phyloP scores from a whole-genome alignment of 768 basidiomycete genomes.

The Arthromyces matolae region DNA sequence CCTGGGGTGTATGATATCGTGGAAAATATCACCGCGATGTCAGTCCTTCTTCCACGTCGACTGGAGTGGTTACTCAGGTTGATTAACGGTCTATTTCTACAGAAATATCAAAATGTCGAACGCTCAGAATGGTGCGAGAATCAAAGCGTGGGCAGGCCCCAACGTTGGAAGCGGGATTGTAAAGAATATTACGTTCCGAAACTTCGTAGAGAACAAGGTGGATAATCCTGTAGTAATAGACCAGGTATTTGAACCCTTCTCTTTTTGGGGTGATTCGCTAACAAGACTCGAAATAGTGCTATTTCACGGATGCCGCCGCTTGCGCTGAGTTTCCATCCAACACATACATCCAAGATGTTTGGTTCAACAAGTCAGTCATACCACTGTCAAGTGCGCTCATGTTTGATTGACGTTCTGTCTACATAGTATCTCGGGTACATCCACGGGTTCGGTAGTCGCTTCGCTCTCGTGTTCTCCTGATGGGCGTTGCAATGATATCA shows the following conservation, averaged over 20 bases:
- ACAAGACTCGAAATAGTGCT: constrained; percentile 38
- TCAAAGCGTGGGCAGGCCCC: constrained; percentile 64
- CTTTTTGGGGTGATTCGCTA: background rate
- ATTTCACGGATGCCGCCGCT: constrained; percentile 40
- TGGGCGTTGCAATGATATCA: constrained; percentile 46
- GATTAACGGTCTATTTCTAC: background rate
- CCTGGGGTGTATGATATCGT: constrained; percentile 55
- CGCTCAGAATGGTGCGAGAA: constrained; percentile 62
- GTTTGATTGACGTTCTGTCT: constrained; percentile 1
- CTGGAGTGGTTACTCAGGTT: background rate
- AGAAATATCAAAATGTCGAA: constrained; percentile 60
- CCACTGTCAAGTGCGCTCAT: background rate
- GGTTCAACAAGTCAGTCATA: constrained; percentile 43
- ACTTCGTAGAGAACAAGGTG: constrained; percentile 49
- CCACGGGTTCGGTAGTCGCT: constrained; percentile 51
- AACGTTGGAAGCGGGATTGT: constrained; percentile 57
- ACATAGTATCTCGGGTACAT: constrained; percentile 54
- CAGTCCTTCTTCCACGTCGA: constrained; percentile 12
- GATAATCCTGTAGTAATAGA: constrained; percentile 60
- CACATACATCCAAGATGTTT: constrained; percentile 52
- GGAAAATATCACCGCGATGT: constrained; percentile 53
- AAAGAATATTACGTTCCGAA: constrained; percentile 51
- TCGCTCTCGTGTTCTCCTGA: constrained; percentile 54
- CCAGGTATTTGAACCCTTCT: constrained; percentile 31
- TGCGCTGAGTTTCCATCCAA: constrained; percentile 57